Base-by-base conservation (phyloP, 2,329 filamentous ascomycete species). In the Calycina herbarum region DNA sequence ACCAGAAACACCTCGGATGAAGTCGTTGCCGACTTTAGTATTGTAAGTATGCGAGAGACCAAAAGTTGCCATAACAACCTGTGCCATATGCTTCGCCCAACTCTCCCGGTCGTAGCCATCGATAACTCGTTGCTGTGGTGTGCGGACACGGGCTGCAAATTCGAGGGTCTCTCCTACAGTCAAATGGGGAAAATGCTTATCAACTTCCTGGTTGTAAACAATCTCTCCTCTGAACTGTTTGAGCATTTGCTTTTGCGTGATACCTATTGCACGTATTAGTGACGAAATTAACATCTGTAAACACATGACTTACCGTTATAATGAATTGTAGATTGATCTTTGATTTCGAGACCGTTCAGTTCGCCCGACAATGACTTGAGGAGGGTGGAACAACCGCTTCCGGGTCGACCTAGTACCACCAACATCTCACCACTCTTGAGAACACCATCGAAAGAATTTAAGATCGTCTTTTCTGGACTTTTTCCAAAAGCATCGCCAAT, bases 21-120 rank as follows among this genome's bases (percentile, higher is more conserved):
- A 87, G 70, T 92, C 89, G 66, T 93, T 88, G 6, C 91, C 91
- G 6, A 94, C 89, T 71, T 89, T 90, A 8, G 91, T 93, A 67
- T 88, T 83, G 72, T 89, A 82, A 0, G 89, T 90, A 72, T 93
- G 89, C 17, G 86, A 86, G 24, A 93, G 85, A 70, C 89, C 90
- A 71, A 91, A 92, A 0, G 89, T 77, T 20, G 90, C 88, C 77
- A 91, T 89, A 64, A 91, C 85, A 0, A 91, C 87, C n/a, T 85
- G 81, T 13, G 71, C 68, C 65, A 75, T 70, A 35, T 73, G 69
- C 59, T 76, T 72, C 5, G 73, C 74, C 5, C 89, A 82, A 13
- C 89, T 82, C 1, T 80, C 76, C 0, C 87, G 83, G 3, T 81
- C 82, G 70, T 91, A 83, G 13, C 85, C 87, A 31, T 86, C 81